phyloP scores from a whole-genome alignment of 1,284 basidiomycete species.

The Ustilago esculenta region DNA sequence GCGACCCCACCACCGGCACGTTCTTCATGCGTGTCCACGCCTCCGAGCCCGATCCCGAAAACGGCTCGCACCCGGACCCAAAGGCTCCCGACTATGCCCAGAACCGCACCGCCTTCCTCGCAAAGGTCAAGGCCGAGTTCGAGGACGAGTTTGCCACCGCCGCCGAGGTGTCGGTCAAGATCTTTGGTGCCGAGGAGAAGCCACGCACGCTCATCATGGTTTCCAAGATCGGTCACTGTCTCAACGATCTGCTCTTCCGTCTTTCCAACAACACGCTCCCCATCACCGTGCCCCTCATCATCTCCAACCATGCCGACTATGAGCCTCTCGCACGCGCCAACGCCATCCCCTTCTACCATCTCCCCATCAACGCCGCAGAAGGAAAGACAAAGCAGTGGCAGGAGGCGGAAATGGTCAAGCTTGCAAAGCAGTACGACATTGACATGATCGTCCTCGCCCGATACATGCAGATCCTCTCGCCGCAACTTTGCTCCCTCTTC shows the following conservation, averaged over 20 bases:
- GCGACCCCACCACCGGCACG: slow-evolving; percentile 56
- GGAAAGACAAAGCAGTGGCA: slow-evolving; percentile 65
- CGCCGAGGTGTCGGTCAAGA: slow-evolving; percentile 46
- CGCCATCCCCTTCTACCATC: slow-evolving; percentile 64
- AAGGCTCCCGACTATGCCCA: slow-evolving; percentile 28
- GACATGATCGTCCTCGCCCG: slow-evolving; percentile 64
- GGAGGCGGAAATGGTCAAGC: slow-evolving; percentile 60
- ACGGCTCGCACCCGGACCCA: slow-evolving; percentile 32
- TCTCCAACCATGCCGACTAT: slow-evolving; percentile 64
- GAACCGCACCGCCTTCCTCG: slow-evolving; percentile 31
- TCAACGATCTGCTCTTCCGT: slow-evolving; percentile 65
- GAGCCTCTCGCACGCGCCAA: slow-evolving; percentile 58
- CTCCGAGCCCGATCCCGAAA: slow-evolving; percentile 37
- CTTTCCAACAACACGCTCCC: slow-evolving; percentile 54
- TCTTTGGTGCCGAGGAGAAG: slow-evolving; percentile 59
- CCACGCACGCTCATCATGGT: slow-evolving; percentile 64
- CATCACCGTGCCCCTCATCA: slow-evolving; percentile 60
- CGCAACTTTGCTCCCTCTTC: slow-evolving; percentile 55
- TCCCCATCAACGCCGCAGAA: slow-evolving; percentile 57
- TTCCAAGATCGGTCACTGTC: slow-evolving; percentile 64
- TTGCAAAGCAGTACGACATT: slow-evolving; percentile 59
- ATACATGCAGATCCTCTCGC: slow-evolving; percentile 64
- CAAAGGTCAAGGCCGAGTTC: slow-evolving; percentile 50
- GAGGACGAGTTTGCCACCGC: slow-evolving; percentile 52
- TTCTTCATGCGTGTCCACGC: slow-evolving; percentile 67